phyloP scores from a whole-genome alignment of 805 yeast genomes.

The Wickerhamiella australiensis region DNA sequence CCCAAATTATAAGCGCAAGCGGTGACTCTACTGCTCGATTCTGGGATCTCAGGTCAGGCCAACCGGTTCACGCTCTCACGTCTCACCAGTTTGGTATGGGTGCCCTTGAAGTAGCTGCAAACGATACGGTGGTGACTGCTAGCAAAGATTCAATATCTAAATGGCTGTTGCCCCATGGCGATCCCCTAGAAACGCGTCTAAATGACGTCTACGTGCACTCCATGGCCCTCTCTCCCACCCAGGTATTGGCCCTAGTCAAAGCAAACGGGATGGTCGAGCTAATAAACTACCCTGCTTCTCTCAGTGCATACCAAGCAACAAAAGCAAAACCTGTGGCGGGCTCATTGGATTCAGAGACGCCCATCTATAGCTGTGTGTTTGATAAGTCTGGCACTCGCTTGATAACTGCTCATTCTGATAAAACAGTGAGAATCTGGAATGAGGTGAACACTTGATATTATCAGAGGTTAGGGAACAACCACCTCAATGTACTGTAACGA shows the following conservation, averaged over 20 bases:
- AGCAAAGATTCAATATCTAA: slow-evolving; percentile 73
- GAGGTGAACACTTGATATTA: slow-evolving; percentile 19
- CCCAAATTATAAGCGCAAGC: slow-evolving; percentile 74
- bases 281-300: slow-evolving; percentile 67
- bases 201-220: slow-evolving; percentile 51
- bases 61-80: slow-evolving; percentile 57
- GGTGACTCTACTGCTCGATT: slow-evolving; percentile 73
- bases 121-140: slow-evolving; percentile 67
- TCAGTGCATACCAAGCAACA: slow-evolving; percentile 46
- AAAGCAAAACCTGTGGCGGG: slow-evolving; percentile 55
- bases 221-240: slow-evolving; percentile 44
- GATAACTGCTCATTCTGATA: slow-evolving; percentile 84
- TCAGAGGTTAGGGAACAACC: too few species aligned
- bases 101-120: slow-evolving; percentile 54
- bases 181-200: slow-evolving; percentile 45
- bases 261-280: slow-evolving; percentile 70
- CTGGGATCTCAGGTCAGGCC: slow-evolving; percentile 86
- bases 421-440: slow-evolving; percentile 52
- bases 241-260: slow-evolving; percentile 63
- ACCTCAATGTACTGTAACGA: too few species aligned
- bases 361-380: slow-evolving; percentile 37
- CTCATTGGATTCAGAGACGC: slow-evolving; percentile 49
- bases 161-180: slow-evolving; percentile 74
- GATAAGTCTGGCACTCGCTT: slow-evolving; percentile 68
- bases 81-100: slow-evolving; percentile 79